phyloP scores from a whole-genome alignment of 768 basidiomycete genomes.

The Tubosaeta brunneosetosa region DNA sequence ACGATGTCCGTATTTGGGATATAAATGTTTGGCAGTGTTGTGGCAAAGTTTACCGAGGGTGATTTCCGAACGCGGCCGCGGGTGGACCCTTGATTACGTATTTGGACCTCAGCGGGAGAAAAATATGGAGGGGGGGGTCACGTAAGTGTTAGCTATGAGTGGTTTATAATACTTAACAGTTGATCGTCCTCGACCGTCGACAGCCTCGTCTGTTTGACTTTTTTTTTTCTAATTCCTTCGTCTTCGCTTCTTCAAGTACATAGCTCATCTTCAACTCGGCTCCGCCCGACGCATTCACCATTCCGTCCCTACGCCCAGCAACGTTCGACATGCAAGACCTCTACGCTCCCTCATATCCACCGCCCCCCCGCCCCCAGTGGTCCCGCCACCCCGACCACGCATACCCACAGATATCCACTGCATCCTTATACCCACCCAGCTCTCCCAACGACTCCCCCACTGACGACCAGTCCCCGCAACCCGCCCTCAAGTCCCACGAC shows the following conservation, averaged over 20 bases:
- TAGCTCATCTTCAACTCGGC: slow-evolving; percentile 20
- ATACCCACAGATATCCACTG: slow-evolving; percentile 33
- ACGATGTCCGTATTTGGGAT: slow-evolving; percentile 18
- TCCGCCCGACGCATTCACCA: slow-evolving; percentile 30
- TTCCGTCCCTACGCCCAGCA: slow-evolving; percentile 38
- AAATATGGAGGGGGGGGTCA: slow-evolving; percentile 30
- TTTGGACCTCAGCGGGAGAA: slow-evolving; percentile 25
- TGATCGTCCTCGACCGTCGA: slow-evolving; percentile 31
- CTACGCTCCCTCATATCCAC: slow-evolving; percentile 40
- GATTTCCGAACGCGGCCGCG: slow-evolving; percentile 39
- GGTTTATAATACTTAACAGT: slow-evolving; percentile 35
- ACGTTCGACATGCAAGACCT: slow-evolving; percentile 45
- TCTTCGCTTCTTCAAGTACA: slow-evolving; percentile 30
- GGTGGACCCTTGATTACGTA: slow-evolving; percentile 36
- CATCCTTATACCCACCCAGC: slow-evolving; percentile 31
- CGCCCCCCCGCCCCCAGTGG: slow-evolving; percentile 40
- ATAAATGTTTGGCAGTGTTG: slow-evolving; percentile 22
- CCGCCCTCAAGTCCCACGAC: slow-evolving; percentile 32
- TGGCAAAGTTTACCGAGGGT: slow-evolving; percentile 32
- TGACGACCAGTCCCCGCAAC: slow-evolving; percentile 45
- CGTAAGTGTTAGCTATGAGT: slow-evolving; percentile 28
- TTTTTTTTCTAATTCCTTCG: slow-evolving; percentile 24
- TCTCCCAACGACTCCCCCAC: slow-evolving; percentile 38
- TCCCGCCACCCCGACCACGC: slow-evolving; percentile 30
- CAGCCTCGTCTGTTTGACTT: slow-evolving; percentile 28